A percentile compares a stretch with the other conserved stretches of the same genome.
phyloP scores from a whole-genome alignment of 2,329 filamentous ascomycete species.

The Alternaria angustiovoidea region DNA sequence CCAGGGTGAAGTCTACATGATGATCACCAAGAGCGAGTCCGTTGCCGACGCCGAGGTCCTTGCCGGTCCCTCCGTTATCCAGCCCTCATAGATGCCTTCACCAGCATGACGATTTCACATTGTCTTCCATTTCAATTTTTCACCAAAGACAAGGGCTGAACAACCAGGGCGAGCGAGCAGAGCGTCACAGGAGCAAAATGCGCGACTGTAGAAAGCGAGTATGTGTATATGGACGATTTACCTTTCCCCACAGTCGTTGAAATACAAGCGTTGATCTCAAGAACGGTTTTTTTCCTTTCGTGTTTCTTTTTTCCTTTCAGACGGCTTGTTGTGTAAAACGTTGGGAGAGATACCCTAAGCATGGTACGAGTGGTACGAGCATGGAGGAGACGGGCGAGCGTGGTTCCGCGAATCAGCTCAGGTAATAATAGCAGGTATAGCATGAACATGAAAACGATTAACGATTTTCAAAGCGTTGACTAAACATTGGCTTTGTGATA shows the following conservation, averaged over 20 bases:
- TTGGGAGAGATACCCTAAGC: constrained; percentile 22
- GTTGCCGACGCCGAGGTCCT: constrained; percentile 61
- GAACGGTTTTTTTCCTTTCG: constrained; percentile 21
- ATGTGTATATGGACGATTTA: constrained; percentile 35
- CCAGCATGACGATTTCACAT: constrained; percentile 8
- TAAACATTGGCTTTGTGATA: not conserved
- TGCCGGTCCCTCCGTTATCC: constrained; percentile 59
- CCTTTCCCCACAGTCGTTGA: constrained; percentile 47
- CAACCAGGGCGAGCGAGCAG: constrained; percentile 7
- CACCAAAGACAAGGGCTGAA: constrained; percentile 7
- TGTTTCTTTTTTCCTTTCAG: constrained; percentile 8
- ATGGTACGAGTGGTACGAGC: not conserved
- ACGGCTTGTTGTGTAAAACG: constrained; percentile 2
- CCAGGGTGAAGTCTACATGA: constrained; percentile 71
- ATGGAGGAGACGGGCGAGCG: not conserved
- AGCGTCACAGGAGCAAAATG: constrained; percentile 15
- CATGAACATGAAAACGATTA: constrained; percentile 21
- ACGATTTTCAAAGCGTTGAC: constrained; percentile 9
- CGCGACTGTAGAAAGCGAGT: constrained; percentile 18
- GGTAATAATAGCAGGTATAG: constrained; percentile 25
- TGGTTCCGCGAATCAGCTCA: constrained; percentile 22
- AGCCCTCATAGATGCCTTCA: constrained; percentile 44
- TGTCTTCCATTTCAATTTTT: constrained; percentile 15
- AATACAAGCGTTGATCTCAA: constrained; percentile 49
- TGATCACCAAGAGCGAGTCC: constrained; percentile 63